Conservation (phyloP, 768 basidiomycete species). For the Hygrophoropsis aurantiaca region DNA sequence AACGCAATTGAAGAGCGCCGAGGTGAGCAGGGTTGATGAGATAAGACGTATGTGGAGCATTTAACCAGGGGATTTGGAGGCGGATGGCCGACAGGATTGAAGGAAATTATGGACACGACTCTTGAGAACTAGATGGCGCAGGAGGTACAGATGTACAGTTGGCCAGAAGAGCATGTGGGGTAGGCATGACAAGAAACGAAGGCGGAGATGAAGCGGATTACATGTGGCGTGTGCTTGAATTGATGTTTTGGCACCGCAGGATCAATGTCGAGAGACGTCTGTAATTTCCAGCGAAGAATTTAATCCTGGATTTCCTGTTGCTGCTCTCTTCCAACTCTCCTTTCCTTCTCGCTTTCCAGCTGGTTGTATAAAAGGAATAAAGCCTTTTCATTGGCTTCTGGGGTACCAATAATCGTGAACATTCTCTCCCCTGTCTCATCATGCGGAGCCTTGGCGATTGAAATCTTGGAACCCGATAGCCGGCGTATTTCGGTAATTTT, state of each 20-base stretch:
- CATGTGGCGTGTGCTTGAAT: slow-evolving; percentile 3
- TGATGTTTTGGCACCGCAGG: slow-evolving; percentile 11
- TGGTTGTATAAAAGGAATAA: slow-evolving; percentile 97
- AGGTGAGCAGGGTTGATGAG: slow-evolving; percentile 6
- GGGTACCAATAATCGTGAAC: slow-evolving; percentile 98
- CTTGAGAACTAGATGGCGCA: slow-evolving; percentile 10
- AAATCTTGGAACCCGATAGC: slow-evolving; percentile 95
- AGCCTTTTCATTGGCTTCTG: slow-evolving; percentile 97
- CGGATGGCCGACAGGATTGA: slow-evolving; percentile 21
- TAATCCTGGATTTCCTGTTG: slow-evolving; percentile 67
- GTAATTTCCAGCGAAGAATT: slow-evolving; percentile 6
- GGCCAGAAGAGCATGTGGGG: slow-evolving; percentile 12
- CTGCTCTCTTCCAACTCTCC: slow-evolving; percentile 82
- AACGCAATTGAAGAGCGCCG: slow-evolving; percentile 28
- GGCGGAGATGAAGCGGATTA: slow-evolving; percentile 25
- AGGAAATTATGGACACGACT: slow-evolving; percentile 21
- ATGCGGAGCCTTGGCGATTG: slow-evolving; percentile 98
- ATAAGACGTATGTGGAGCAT: slow-evolving; percentile 14
- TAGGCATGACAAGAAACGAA: slow-evolving; percentile 26
- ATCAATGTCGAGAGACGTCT: slow-evolving; percentile 11
- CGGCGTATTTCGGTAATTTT: slow-evolving; percentile 99
- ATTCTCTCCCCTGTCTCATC: slow-evolving; percentile 99
- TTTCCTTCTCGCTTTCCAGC: slow-evolving; percentile 93
- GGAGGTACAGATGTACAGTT: slow-evolving; percentile 8
- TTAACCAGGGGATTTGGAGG: slow-evolving; percentile 9